Evolutionary conservation across 2,329 filamentous ascomycete genomes (phyloP).

Genomic region (Talaromyces atroroseus): DNA sequence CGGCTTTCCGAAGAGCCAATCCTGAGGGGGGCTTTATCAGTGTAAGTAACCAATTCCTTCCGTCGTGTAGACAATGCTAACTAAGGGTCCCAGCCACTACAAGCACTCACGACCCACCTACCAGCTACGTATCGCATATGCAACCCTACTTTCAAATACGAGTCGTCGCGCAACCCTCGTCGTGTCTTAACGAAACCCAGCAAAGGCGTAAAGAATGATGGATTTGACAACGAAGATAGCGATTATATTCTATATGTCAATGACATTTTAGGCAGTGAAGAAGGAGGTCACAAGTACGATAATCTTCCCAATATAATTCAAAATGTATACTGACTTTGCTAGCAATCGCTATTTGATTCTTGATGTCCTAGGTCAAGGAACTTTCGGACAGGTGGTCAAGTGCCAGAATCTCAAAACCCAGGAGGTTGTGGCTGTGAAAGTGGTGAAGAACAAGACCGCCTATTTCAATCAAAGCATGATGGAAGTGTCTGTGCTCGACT

Average conservation of each 20-base stretch:
- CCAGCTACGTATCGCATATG: conserved; percentile 97
- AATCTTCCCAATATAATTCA: not conserved
- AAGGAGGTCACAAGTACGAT: conserved; percentile 86
- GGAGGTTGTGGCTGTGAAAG: conserved; percentile 97
- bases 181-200: conserved; percentile 96
- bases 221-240: conserved; percentile 97
- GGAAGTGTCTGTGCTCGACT: conserved; percentile 94
- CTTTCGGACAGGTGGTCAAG: conserved; percentile 97
- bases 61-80: conserved; percentile 15
- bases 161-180: conserved; percentile 92
- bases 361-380: conserved; percentile 93
- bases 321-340: conserved; percentile 14
- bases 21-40: conserved; percentile 98
- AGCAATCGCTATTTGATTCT: conserved; percentile 92
- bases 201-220: conserved; percentile 97
- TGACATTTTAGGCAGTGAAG: conserved; percentile 94
- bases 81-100: conserved; percentile 63
- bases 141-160: conserved; percentile 97
- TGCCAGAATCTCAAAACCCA: conserved; percentile 98
- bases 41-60: conserved; percentile 49
- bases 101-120: conserved; percentile 88
- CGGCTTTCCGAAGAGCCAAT: conserved; percentile 85
- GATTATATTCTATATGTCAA: conserved; percentile 99
- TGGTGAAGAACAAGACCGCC: conserved; percentile 97
- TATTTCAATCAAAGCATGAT: conserved; percentile 99